A percentile compares a stretch with the other conserved stretches of the same genome.
phyloP scores from a whole-genome alignment of 2,329 filamentous ascomycete species.

The Fusarium napiforme region DNA sequence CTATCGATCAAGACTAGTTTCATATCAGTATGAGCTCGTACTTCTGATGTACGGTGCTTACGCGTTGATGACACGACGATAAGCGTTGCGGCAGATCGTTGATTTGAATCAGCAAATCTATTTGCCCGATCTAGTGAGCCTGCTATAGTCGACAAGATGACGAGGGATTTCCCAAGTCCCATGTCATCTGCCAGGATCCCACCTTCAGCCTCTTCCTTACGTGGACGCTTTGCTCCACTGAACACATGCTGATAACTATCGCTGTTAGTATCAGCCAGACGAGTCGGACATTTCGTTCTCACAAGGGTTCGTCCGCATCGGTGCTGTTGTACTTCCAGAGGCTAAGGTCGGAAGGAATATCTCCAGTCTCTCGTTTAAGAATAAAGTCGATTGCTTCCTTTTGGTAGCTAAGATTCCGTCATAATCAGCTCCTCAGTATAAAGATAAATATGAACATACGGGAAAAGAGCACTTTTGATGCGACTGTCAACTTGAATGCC shows the following conservation, averaged over 20 bases:
- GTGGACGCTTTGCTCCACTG: neutral
- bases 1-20: neutral
- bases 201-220: neutral
- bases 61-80: rapidly evolving
- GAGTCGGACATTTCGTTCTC: rapidly evolving
- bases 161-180: neutral
- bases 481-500: neutral
- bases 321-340: neutral
- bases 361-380: neutral
- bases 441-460: neutral
- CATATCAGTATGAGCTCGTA: rapidly evolving
- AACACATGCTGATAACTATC: rapidly evolving
- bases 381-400: neutral
- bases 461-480: rapidly evolving
- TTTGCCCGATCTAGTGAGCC: neutral
- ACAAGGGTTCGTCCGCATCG: neutral
- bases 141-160: neutral
- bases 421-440: rapidly evolving
- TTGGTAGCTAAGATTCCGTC: neutral
- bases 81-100: neutral
- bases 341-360: neutral
- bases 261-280: rapidly evolving
- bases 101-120: rapidly evolving
- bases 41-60: neutral
- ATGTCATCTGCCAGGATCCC: neutral